Percentiles rank a stretch among this genome's conserved stretches.
Evolutionary conservation across 1,284 basidiomycete species (phyloP).

Genomic region (Trametes pubescens): DNA sequence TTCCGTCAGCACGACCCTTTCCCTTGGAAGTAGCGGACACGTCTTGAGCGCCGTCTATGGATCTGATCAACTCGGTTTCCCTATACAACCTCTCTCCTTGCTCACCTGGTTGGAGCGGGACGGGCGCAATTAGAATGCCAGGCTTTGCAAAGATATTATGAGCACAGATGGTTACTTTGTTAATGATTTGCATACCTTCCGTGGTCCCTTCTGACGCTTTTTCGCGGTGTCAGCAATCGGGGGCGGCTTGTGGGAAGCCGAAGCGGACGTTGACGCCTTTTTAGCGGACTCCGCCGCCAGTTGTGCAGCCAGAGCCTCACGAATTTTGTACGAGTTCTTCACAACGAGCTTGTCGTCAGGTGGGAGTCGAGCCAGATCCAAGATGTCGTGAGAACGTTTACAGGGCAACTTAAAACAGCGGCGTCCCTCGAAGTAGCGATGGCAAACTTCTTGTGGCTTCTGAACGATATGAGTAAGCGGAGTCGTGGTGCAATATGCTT

Average conservation of each 20-base stretch:
- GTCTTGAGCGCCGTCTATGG: not conserved
- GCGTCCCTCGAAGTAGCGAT: constrained; percentile 8
- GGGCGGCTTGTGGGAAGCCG: not conserved
- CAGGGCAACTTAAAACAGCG: constrained; percentile 7
- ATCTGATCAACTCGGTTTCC: not conserved
- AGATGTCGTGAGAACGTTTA: constrained; percentile 16
- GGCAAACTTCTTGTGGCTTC: constrained; percentile 9
- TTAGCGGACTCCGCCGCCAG: not conserved
- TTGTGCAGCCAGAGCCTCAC: not conserved
- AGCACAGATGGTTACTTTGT: not conserved
- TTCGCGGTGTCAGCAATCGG: constrained; percentile 1
- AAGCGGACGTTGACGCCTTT: not conserved
- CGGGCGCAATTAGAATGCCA: not conserved
- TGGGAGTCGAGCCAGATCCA: constrained; percentile 12
- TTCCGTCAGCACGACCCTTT: not conserved
- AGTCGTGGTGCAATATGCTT: not conserved
- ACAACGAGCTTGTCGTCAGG: constrained; percentile 4
- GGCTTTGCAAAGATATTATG: not conserved
- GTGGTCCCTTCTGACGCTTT: constrained; percentile 11
- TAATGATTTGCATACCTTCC: not conserved
- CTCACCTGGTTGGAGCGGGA: not conserved
- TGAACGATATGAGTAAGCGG: not conserved
- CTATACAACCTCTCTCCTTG: not conserved
- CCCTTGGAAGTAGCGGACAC: not conserved
- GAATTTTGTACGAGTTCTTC: constrained; percentile 2